Evolutionary conservation across 495 filamentous ascomycete genomes (phyloP), one percentile per base, ranked within the genome.

Genomic region (Ramalina intermedia): DNA sequence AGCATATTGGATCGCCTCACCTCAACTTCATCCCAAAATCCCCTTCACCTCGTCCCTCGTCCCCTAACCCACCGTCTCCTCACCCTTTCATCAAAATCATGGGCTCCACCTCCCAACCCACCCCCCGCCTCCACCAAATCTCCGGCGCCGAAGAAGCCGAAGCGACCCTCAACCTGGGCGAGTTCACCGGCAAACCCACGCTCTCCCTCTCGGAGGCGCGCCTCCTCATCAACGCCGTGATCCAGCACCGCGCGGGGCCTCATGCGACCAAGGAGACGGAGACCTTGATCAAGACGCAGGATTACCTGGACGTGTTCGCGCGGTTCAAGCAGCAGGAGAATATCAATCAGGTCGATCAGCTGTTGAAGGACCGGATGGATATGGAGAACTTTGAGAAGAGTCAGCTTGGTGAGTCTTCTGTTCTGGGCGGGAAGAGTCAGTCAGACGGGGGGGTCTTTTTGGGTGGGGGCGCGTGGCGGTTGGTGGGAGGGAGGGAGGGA

Each of bases 271-370:
- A 71, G 46, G 70, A 74, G 56, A 69, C 71, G 21, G 70, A 74
- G 50, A 74, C 72, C 26, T 75, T 96, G 52, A 78, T 73, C 41
- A 89, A 93, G 60, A 96, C 90, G 1, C 69, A 84, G 44, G 82
- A 90, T 52, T 96, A 96, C 65, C 75, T 96, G 1, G 87, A 94
- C 53, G 78, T 83, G 18, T 96, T 96, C 69, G 84, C 88, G 11
- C 84, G 89, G 13, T 96, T 96, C 73, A 93, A 94, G 70, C 78
- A 87, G 52, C 85, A 85, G 61, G 87, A 96, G 66, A 90, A 86
- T 51, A 87, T 94, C 50, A 84, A 93, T 66, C 85, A 86, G 11
- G 86, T 96, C 35, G 90, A 95, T 64, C 74, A 82, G 7, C 66
- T 95, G 47, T 68, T 94, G 49, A 80, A 81, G 48, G 72, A 78